Evolutionary conservation across 2,329 filamentous ascomycete genomes (phyloP).

Genomic region (Cytospora chrysosperma): DNA sequence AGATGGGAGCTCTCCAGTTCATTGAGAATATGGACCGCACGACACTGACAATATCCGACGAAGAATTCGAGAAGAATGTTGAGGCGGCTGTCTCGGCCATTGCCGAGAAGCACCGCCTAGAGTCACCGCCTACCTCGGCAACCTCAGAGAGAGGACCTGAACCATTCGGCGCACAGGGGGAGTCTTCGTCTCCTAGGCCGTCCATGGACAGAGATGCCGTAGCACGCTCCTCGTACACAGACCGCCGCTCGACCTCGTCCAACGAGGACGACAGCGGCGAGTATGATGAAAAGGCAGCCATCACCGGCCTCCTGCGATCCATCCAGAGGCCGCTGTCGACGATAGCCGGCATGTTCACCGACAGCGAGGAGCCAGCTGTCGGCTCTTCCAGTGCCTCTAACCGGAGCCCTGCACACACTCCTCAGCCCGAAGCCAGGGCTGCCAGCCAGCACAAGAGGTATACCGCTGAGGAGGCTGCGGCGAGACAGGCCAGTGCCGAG

Average conservation of each 20-base stretch:
- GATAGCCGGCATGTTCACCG: conserved; percentile 93
- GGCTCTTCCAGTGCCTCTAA: conserved; percentile 33
- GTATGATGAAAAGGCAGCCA: conserved; percentile 74
- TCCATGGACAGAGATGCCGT: conserved; percentile 43
- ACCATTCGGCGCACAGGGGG: conserved; percentile 33
- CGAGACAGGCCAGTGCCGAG: conserved; percentile 86
- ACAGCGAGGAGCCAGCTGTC: conserved; percentile 43
- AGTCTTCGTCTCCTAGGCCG: conserved; percentile 49
- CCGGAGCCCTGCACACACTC: conserved; percentile 39
- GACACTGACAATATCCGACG: conserved; percentile 86
- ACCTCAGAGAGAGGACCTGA: conserved; percentile 45
- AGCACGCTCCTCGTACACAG: conserved; percentile 36
- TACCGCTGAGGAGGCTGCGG: conserved; percentile 82
- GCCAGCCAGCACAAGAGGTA: conserved; percentile 44
- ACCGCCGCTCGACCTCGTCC: conserved; percentile 54
- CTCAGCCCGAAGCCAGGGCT: conserved; percentile 31
- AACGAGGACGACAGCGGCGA: conserved; percentile 50
- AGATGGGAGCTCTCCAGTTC: conserved; percentile 94
- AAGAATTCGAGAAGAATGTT: conserved; percentile 95
- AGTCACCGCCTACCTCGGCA: conserved; percentile 46
- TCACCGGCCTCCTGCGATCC: conserved; percentile 80
- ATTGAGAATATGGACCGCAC: conserved; percentile 96
- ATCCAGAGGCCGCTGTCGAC: conserved; percentile 89
- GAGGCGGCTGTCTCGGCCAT: conserved; percentile 94
- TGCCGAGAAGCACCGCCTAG: conserved; percentile 75